Base-by-base conservation (phyloP, 345 rosid species). In the Arabidopsis arenosa region DNA sequence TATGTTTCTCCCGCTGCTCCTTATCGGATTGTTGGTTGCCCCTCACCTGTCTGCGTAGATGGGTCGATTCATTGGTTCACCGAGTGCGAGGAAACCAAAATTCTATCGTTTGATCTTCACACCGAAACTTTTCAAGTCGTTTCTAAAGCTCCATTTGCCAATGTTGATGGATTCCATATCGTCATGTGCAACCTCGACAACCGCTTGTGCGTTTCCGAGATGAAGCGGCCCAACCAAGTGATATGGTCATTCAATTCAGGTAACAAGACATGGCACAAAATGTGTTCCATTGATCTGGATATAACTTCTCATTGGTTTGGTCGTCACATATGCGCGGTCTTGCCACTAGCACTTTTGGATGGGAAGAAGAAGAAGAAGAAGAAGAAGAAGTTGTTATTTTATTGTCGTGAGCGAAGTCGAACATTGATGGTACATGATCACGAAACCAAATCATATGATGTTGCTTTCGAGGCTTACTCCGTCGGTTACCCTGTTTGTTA, bases 271-370 rank as follows among this genome's bases (percentile, higher is more conserved):
- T 55, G 37, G 60, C 37, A 28, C 9, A 55, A 30, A 55, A 30
- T 30, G 9, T 56, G 15, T 33, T 56, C 62, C 5, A n/a, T 56
- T 14, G 6, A 56, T n/a, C 40, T 55, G 37, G 2, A 2, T 54
- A 2, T 7, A 32, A 55, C 32, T 51, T 4, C 5, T 13, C 4
- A 1, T 28, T 3, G 14, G 17, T 7, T 13, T 55, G 9, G 2
- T 28, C 3, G 7, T 9, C 17, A 5, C 18, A 1, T 7, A 12
- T 13, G 5, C 15, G 47, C 47, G 2, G 5, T 54, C 39, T 2
- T 32, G 14, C 63, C 63, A 58, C 44, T 58, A 9, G 63, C 44
- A 58, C 7, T 58, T 35, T 35, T 58, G 2, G 28, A 58, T 58
- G 63, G 33, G 17, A 13, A 5, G 26, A 4, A 35, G 6, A 35